phyloP scores from a whole-genome alignment of 441 rosid genomes.

The Adansonia grandidieri region DNA sequence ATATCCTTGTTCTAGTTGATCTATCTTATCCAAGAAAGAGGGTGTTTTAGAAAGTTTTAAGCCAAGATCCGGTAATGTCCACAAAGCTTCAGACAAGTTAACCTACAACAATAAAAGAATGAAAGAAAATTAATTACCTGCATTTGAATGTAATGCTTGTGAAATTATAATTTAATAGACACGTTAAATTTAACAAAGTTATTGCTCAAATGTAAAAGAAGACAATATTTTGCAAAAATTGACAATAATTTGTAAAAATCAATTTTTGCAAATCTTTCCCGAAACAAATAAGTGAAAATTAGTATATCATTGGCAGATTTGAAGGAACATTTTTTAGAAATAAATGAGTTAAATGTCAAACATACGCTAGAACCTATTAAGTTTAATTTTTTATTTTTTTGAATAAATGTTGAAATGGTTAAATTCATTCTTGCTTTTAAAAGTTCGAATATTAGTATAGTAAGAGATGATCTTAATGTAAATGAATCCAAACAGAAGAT shows the following conservation, averaged over 20 bases:
- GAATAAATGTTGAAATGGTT: too few relatives aligned
- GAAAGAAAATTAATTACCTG: neutral
- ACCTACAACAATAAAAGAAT: neutral
- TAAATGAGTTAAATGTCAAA: too few relatives aligned
- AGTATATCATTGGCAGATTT: neutral
- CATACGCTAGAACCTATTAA: too few relatives aligned
- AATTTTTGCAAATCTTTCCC: neutral
- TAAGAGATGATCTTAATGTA: neutral
- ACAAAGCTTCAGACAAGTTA: neutral
- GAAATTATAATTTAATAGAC: neutral
- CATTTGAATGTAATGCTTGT: neutral
- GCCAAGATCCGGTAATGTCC: conserved; percentile 22
- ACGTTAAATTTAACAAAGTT: neutral
- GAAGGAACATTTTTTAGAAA: neutral
- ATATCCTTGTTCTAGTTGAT: neutral
- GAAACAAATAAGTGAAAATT: neutral
- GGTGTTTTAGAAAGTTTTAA: conserved; percentile 28
- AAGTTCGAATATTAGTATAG: neutral
- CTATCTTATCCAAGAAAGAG: neutral
- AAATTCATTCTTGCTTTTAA: neutral
- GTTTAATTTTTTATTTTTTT: too few relatives aligned
- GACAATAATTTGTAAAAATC: too few relatives aligned
- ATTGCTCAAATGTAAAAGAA: too few relatives aligned
- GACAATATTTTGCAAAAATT: neutral
- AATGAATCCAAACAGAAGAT: neutral